Evolutionary conservation across 192 early-diverging fungal species (phyloP).

Genomic region (Gorgonomyces haynaldii): DNA sequence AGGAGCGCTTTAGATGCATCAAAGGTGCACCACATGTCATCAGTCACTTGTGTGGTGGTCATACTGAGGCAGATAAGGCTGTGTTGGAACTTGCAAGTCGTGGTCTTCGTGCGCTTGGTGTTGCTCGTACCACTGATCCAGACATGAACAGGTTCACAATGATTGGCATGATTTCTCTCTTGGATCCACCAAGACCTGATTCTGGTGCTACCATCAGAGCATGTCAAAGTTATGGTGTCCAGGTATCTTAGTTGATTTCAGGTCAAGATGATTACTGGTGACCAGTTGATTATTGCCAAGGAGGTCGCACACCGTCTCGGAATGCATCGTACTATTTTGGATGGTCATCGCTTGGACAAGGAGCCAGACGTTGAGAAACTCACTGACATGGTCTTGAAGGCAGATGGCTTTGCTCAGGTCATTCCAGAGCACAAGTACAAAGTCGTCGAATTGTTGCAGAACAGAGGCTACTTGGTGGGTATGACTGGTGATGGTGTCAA

Average conservation of each 20-base stretch:
- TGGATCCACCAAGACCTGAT: constrained; percentile 88
- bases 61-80: constrained; percentile 69
- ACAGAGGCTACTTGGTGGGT: constrained; percentile 76
- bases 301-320: constrained; percentile 82
- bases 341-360: constrained; percentile 67
- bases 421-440: constrained; percentile 97
- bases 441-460: constrained; percentile 87
- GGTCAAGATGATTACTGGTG: constrained; percentile 96
- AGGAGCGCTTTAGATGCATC: constrained; percentile 69
- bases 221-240: constrained; percentile 69
- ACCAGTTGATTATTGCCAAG: constrained; percentile 90
- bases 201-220: constrained; percentile 72
- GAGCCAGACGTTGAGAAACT: constrained; percentile 64
- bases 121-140: constrained; percentile 73
- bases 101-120: constrained; percentile 83
- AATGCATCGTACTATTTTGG: constrained; percentile 78
- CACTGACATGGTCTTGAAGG: constrained; percentile 67
- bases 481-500: constrained; percentile 99
- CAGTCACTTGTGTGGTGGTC: constrained; percentile 48
- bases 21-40: constrained; percentile 93
- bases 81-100: constrained; percentile 82
- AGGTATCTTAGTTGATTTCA: constrained; percentile 13
- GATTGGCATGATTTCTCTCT: constrained; percentile 82
- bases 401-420: constrained; percentile 92
- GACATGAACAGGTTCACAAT: constrained; percentile 47